Conservation (phyloP, 129 eudicot species). For the Oenanthe sinensis region DNA sequence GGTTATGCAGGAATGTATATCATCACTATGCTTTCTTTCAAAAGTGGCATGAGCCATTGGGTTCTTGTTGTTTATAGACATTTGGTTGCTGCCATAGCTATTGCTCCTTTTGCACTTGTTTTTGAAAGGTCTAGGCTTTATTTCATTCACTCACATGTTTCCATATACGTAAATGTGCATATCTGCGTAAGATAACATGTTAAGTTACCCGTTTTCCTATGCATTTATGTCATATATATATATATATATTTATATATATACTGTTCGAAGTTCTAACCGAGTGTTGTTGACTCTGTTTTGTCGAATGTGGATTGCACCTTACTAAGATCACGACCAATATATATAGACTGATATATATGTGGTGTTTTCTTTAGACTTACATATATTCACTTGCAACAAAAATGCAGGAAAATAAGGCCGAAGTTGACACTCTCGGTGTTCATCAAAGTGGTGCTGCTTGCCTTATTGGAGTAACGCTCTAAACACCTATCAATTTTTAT, state of each 20-base stretch:
- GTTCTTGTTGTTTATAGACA: slow-evolving; percentile 30
- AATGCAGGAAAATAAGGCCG: slow-evolving; percentile 9
- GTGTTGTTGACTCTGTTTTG: no score
- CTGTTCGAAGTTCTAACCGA: no score
- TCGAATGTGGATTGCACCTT: no score
- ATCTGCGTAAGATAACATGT: no score
- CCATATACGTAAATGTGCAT: neutral
- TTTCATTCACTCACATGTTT: neutral
- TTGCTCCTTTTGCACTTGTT: slow-evolving; percentile 29
- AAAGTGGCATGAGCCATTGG: slow-evolving; percentile 28
- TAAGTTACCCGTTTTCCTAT: no score
- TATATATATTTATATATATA: no score
- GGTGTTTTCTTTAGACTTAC: no score
- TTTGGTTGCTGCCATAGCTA: slow-evolving; percentile 13
- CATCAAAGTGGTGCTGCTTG: neutral
- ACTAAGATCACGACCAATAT: no score
- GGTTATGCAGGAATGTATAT: slow-evolving; percentile 30
- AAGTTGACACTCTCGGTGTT: slow-evolving; percentile 5
- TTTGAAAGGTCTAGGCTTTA: slow-evolving; percentile 20
- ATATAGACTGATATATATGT: no score
- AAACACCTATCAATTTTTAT: neutral
- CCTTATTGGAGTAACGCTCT: slow-evolving; percentile 6
- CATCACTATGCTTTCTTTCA: slow-evolving; percentile 21
- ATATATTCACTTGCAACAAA: neutral
- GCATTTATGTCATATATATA: no score